These are phyloP conservation scores for Nakazawaea wyomingensis DNA, from an alignment of 805 yeast genomes.

Conservation along the genomic window DNA sequence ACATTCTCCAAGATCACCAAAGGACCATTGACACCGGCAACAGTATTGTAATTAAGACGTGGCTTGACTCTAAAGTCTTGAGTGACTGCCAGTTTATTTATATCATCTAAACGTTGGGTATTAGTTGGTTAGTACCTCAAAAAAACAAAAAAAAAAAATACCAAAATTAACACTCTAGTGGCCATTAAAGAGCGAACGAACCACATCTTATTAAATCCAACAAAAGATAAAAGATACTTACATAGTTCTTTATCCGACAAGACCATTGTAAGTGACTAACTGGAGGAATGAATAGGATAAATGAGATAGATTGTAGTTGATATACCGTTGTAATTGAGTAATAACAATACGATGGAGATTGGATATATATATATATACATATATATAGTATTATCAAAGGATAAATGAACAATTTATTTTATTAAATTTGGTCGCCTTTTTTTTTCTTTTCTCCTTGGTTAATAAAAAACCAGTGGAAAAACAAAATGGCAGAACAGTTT, in stretches of 20 bases:
- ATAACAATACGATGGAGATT: no score
- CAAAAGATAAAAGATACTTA: conserved; percentile 18
- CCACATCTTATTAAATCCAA: no score
- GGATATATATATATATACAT: no score
- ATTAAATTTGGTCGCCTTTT: no score
- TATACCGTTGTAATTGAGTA: no score
- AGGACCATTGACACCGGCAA: conserved; percentile 98
- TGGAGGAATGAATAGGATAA: not conserved
- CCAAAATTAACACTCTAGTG: no score
- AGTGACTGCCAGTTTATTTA: conserved; percentile 88
- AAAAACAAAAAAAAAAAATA: not conserved
- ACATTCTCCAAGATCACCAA: conserved; percentile 85
- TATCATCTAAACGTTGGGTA: conserved; percentile 38
- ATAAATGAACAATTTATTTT: no score
- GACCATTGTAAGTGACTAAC: conserved; percentile 19
- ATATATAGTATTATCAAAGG: no score
- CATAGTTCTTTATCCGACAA: conserved; percentile 37
- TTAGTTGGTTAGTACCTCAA: not conserved
- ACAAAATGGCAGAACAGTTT: no score
- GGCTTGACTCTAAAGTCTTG: conserved; percentile 91
- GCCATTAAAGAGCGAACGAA: no score
- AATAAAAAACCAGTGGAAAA: no score
- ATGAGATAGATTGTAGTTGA: not conserved
- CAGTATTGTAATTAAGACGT: conserved; percentile 89
- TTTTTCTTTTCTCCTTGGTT: no score